Evolutionary conservation across 2,329 filamentous ascomycete species (phyloP), one percentile per base, ranked within the genome.

Genomic region (Lachnum nothofagi): DNA sequence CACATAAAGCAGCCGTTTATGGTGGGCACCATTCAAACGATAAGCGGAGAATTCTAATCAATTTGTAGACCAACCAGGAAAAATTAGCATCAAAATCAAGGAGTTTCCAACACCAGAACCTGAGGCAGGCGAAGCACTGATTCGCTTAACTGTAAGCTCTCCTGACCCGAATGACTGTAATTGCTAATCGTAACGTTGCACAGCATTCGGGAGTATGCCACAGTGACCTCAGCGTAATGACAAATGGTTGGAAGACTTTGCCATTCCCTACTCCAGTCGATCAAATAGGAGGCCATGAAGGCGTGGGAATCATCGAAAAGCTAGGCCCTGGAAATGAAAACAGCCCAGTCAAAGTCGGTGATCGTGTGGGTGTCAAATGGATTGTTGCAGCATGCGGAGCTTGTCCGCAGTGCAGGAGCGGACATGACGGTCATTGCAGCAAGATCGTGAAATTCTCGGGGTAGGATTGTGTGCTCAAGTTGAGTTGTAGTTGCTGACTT

Each of bases 261-360:
- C 79, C 79, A 1, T 69, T 67, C 48, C 78, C 76, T 27, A 81
- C 78, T 10, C 74, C 73, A 57, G 65, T 72, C 31, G 77, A 78
- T n/a, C 81, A 84, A 63, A 73, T 84, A 3, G 83, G 82, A 35
- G 83, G 83, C 7, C 82, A 86, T 61, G 83, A 86, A 65, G 83
- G 83, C 25, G 77, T 86, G 1, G 79, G 79, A 25, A 75, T 73
- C 42, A 71, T 86, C 16, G 79, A 82, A 35, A 80, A 82, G 60
- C 69, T 86, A 51, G 83, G 83, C 0, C 70, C 79, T 0, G 77
- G 76, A 3, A 71, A 75, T 9, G 76, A 80, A 35, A 61, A 56
- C 17, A 69, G 74, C 1, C 71, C 70, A 1, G 68, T 85, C 40
- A 82, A 81, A 56, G 57, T 85, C 10, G 81, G 82, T 4, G 77